Conservation (phyloP, 352 stramenopile species). For the Phytophthora sp. region DNA sequence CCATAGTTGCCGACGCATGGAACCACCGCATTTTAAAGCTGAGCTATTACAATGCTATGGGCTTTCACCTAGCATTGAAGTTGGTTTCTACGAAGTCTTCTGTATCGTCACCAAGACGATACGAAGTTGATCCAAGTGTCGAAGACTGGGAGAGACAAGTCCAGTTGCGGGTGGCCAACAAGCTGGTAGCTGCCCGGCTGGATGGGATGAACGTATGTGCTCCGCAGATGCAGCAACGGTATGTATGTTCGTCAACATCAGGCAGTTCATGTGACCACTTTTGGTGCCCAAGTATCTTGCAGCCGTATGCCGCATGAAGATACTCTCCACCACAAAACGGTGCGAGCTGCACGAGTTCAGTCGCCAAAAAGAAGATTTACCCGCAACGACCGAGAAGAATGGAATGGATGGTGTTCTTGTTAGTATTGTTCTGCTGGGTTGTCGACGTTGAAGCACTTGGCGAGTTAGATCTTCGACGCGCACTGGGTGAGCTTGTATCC, state of each 20-base stretch:
- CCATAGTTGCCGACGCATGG: no score
- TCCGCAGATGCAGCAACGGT: neutral
- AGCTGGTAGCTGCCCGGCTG: no score
- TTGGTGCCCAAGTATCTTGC: constrained; percentile 5
- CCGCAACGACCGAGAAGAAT: constrained; percentile 6
- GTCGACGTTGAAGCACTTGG: neutral
- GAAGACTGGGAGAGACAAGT: no score
- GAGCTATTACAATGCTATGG: no score
- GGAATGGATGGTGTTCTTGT: constrained; percentile 2
- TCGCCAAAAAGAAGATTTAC: constrained; percentile 17
- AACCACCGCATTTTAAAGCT: no score
- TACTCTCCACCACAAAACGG: constrained; percentile 19
- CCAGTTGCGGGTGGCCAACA: no score
- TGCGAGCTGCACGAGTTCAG: constrained; percentile 5
- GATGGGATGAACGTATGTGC: no score
- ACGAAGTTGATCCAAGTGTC: no score
- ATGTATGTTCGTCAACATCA: constrained; percentile 8
- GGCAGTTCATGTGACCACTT: constrained; percentile 7
- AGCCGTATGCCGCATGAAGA: constrained; percentile 20
- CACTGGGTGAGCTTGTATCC: constrained; percentile 14
- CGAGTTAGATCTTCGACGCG: constrained; percentile 21
- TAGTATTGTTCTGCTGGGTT: constrained; percentile 16
- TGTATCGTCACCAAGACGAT: no score
- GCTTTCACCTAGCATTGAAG: no score
- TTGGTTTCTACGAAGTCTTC: no score